Evolutionary conservation across 2,329 filamentous ascomycete species (phyloP).

Genomic region (Sporothrix brunneoviolacea): DNA sequence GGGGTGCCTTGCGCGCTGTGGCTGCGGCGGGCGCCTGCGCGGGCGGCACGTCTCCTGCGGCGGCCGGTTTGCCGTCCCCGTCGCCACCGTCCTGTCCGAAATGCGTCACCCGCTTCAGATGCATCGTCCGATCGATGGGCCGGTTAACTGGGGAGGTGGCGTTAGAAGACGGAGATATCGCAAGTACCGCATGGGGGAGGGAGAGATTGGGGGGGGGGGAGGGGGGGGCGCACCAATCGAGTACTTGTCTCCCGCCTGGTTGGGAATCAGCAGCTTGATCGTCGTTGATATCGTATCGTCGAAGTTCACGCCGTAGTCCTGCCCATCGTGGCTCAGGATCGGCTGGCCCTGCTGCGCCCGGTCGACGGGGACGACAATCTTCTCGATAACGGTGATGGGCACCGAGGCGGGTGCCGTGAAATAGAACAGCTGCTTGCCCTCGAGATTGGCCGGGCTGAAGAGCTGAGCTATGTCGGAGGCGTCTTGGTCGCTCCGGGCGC

Average conservation of each 20-base stretch:
- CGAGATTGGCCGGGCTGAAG: constrained; percentile 51
- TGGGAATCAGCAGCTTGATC: constrained; percentile 57
- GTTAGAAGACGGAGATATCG: neutral
- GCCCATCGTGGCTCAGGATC: constrained; percentile 56
- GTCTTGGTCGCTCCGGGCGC: constrained; percentile 38
- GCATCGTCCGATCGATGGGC: constrained; percentile 52
- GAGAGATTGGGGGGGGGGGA: neutral
- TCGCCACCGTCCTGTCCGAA: constrained; percentile 40
- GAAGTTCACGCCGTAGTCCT: constrained; percentile 54
- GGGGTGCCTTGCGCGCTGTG: constrained; percentile 38
- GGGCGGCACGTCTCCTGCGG: neutral
- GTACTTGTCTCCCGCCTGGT: constrained; percentile 47
- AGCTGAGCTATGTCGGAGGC: constrained; percentile 42
- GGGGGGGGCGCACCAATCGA: constrained; percentile 39
- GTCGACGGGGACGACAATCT: constrained; percentile 55
- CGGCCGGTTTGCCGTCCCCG: constrained; percentile 11
- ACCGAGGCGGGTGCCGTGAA: constrained; percentile 66
- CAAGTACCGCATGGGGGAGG: too few species aligned
- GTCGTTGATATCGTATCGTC: constrained; percentile 44
- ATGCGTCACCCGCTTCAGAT: constrained; percentile 57
- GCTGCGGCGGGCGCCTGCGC: constrained; percentile 35
- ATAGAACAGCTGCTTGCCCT: constrained; percentile 74
- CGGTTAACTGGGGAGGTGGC: constrained; percentile 33
- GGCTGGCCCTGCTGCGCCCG: constrained; percentile 45
- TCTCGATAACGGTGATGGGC: constrained; percentile 59